Evolutionary conservation across 495 filamentous ascomycete species (phyloP).

Genomic region (Hypoxylon crocopeplum): DNA sequence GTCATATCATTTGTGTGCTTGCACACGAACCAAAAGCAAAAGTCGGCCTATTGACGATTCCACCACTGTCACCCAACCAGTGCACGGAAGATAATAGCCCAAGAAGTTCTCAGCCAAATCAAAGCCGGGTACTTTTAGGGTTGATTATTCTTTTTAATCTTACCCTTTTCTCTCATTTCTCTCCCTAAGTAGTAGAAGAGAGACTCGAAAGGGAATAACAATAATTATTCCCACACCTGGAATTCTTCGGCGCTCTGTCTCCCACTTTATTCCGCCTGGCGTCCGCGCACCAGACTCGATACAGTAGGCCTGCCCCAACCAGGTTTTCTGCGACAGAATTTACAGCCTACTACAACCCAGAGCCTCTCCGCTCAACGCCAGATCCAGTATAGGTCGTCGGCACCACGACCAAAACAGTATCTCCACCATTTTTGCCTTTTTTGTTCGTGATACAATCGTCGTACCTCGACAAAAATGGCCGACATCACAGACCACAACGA

Average conservation of each 20-base stretch:
- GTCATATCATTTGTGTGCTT: too few species aligned
- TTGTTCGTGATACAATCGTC: conserved; percentile 57
- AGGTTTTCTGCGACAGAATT: conserved; percentile 59
- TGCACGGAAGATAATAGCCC: too few species aligned
- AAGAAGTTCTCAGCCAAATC: too few species aligned
- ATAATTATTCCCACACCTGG: conserved; percentile 27
- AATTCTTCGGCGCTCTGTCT: conserved; percentile 49
- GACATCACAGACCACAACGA: conserved; percentile 69
- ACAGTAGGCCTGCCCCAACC: conserved; percentile 59
- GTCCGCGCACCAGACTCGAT: conserved; percentile 57
- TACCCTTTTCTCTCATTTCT: conserved; percentile 30
- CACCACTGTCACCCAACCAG: too few species aligned
- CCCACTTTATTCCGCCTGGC: conserved; percentile 50
- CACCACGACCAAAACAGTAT: conserved; percentile 64
- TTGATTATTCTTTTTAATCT: conserved; percentile 11
- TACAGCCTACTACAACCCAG: conserved; percentile 47
- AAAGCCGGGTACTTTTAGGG: too few species aligned
- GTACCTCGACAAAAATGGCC: conserved; percentile 58
- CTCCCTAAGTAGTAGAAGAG: conserved; percentile 24
- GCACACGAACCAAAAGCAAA: too few species aligned
- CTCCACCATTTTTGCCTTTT: conserved; percentile 59
- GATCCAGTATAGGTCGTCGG: conserved; percentile 66
- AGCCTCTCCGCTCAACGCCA: conserved; percentile 60
- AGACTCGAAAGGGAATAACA: conserved; percentile 22
- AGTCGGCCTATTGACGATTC: too few species aligned